These are phyloP conservation scores for Eimeria sp. DNA, from an alignment of 169 alveolate species.

Conservation along the genomic window DNA sequence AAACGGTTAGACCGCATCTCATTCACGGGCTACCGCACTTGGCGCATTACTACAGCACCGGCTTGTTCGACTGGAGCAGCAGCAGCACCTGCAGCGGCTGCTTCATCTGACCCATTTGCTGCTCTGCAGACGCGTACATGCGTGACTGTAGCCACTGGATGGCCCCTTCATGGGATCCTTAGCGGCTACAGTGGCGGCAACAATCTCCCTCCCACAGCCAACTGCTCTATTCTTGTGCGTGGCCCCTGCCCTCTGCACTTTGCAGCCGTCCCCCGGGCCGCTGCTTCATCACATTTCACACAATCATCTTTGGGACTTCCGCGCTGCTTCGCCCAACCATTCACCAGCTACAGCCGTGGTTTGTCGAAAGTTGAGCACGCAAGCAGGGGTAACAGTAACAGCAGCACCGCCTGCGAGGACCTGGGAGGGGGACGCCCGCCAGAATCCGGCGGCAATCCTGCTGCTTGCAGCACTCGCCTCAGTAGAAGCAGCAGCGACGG, in stretches of 20 bases:
- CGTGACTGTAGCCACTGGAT: not conserved
- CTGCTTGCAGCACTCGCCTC: slow-evolving; percentile 8
- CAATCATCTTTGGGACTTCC: not conserved
- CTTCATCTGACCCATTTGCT: slow-evolving; percentile 7
- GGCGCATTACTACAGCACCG: slow-evolving; percentile 3
- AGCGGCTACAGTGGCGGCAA: not conserved
- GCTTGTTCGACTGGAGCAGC: slow-evolving; percentile 7
- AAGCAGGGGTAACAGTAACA: not conserved
- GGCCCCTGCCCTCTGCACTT: not conserved
- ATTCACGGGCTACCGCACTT: not conserved
- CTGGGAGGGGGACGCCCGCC: not conserved
- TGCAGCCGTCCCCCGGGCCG: slow-evolving; percentile 8
- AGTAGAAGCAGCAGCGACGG: not conserved
- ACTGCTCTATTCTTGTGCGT: not conserved
- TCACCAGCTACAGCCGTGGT: not conserved
- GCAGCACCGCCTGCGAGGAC: slow-evolving; percentile 8
- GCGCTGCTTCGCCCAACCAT: slow-evolving; percentile 33
- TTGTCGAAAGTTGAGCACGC: not conserved
- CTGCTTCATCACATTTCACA: not conserved
- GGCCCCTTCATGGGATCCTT: not conserved
- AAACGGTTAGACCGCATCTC: not conserved
- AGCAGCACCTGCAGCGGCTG: slow-evolving; percentile 11
- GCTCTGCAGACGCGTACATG: not conserved
- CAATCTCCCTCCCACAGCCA: not conserved
- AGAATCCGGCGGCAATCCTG: not conserved